Conservation (phyloP, 495 filamentous ascomycete species). For the Choiromyces venosus region DNA sequence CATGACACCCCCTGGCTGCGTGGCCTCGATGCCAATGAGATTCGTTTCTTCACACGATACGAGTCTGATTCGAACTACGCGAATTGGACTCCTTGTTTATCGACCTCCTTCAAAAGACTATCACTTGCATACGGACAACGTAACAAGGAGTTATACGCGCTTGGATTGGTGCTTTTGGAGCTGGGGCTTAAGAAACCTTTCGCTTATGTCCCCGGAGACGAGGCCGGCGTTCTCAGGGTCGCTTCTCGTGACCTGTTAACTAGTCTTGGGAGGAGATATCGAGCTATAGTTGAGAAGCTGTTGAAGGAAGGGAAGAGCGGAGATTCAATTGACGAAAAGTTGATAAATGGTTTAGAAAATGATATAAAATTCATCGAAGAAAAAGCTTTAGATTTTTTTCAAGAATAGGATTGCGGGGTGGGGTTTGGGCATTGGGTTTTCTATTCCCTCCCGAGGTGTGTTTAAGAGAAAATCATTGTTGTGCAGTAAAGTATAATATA, state of each 20-base stretch:
- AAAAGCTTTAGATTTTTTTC: background rate
- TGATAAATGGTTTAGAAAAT: background rate
- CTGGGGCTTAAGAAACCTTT: background rate
- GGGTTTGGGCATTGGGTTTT: too few relatives aligned
- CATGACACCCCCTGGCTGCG: background rate
- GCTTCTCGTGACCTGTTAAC: background rate
- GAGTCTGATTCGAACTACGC: background rate
- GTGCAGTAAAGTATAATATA: too few relatives aligned
- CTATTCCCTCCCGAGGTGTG: too few relatives aligned
- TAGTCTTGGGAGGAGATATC: background rate
- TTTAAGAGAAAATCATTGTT: too few relatives aligned
- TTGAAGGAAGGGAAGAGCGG: background rate
- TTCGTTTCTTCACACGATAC: background rate
- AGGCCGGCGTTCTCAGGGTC: background rate
- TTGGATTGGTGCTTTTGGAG: background rate
- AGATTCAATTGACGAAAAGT: background rate
- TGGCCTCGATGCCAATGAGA: background rate
- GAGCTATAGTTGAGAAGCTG: background rate
- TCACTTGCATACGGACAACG: rapidly evolving
- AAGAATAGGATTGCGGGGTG: background rate
- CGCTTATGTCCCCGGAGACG: background rate
- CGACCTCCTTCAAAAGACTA: background rate
- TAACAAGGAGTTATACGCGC: background rate
- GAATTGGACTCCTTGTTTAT: background rate
- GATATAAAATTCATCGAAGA: background rate